Base-by-base conservation (phyloP, 305 asterid species). In the Ilex paraguariensis region DNA sequence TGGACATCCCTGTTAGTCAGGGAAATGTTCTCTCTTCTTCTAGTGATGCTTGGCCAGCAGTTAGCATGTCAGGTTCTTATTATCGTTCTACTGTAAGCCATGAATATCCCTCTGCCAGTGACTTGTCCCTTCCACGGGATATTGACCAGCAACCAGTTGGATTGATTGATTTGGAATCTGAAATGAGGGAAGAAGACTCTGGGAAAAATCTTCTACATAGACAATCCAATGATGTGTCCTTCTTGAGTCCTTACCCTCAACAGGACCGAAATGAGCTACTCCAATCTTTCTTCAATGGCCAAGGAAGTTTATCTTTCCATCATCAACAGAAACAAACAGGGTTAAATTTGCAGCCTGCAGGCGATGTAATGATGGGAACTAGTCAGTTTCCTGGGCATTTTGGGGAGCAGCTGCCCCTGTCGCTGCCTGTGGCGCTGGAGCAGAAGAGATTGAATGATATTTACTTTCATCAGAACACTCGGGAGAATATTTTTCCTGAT, bases 391-490 rank as follows among this genome's bases (percentile, higher is more conserved):
- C 92, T 50, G 79, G 79, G 70, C 81, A 72, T 57, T 77, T 81
- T 54, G 79, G 73, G 76, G 94, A 79, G 59, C 90, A 79, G 59
- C 68, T 71, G 62, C 90, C 77, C 69, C 77, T 77, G 59, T 65
- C 82, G 10, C 75, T 70, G 70, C 82, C 81, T 16, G 57, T 77
- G 64, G 90, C 76, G 67, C 57, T 59, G 56, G 82, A 87, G 79
- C 95, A 77, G 73, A 88, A 84, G 80, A 84, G 88, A 73, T 57
- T 72, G 69, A 73, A 81, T 69, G 90, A 84, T 74, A 60, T 80
- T 42, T 84, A 78, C 62, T 39, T 70, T 77, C 85, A 81, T 62
- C 85, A 71, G 61, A 84, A 77, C 62, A 59, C 83, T 75, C 87
- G 73, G 62, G 91, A 75, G 64, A 70, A 67, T 56, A 54, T 79